These are phyloP conservation scores for Omphalea diandra DNA, from an alignment of 441 rosid genomes.

Conservation along the genomic window DNA sequence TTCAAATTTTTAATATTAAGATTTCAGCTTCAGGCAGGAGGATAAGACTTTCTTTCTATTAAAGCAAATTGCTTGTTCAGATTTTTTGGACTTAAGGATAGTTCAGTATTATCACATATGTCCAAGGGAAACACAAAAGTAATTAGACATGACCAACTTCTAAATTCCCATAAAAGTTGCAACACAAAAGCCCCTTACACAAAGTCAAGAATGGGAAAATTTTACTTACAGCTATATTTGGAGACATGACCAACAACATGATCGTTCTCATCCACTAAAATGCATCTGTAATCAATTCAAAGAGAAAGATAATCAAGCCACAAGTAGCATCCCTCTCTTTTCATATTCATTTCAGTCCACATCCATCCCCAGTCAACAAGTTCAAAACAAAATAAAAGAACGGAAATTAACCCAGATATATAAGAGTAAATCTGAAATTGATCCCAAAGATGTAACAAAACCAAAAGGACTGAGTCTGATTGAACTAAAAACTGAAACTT, in stretches of 20 bases:
- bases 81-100: neutral
- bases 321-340: neutral
- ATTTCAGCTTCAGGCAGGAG: neutral
- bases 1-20: neutral
- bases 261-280: slow-evolving; percentile 88
- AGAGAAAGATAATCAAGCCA: slow-evolving; percentile 5
- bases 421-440: neutral
- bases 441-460: neutral
- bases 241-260: slow-evolving; percentile 80
- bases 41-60: neutral
- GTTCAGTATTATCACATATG: neutral
- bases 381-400: neutral
- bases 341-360: neutral
- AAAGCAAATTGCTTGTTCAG: neutral
- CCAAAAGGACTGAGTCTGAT: neutral
- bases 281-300: slow-evolving; percentile 64
- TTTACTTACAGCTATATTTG: slow-evolving; percentile 82
- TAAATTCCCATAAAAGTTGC: neutral
- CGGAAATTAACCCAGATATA: neutral
- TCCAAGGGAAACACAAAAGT: neutral
- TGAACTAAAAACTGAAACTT: neutral
- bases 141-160: neutral
- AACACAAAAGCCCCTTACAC: neutral
- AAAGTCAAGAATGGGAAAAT: neutral
- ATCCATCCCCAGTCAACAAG: neutral